Evolutionary conservation across 1,284 basidiomycete species (phyloP), one percentile per base, ranked within the genome.

Genomic region (Ganoderma sp.): DNA sequence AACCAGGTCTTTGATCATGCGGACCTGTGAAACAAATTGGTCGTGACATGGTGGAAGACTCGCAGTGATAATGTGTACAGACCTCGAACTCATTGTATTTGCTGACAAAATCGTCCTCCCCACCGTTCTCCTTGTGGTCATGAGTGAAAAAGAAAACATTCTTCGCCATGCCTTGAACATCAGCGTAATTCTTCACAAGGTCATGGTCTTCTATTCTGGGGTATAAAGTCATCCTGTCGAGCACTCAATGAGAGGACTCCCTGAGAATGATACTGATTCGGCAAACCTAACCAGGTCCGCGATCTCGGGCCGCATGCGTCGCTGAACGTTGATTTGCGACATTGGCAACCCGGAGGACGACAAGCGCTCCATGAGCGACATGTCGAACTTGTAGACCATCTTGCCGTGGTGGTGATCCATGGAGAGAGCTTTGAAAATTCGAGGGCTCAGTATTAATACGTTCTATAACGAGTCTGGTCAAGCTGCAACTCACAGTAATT

Each of bases 81-180:
- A 89, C 91, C 84, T 94, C 92, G 66, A 85, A 90, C 9, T 75
- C 77, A 71, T 93, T 93, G 75, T 81, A 87, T 73, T 89, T 92
- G 67, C 86, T 88, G 0, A 83, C 82, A 0, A 85, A 84, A 42
- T 92, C 89, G 52, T 76, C 89, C 15, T 88, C 87, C 9, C 73
- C 84, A 0, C 81, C 83, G 41, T 82, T 85, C 75, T 92, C 90
- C 56, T 73, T 76, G 74, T 90, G 80, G 5, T 73, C 76, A 71
- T 92, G 90, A 3, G 82, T 80, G 66, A 89, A 74, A 78, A 91
- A 90, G 76, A 87, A 90, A 0, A 90, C 78, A 65, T 89, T 84
- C 71, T 85, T 84, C 0, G 76, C 74, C 77, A 92, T 82, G 0
- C 90, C 90, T 25, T 82, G 81, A 25, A 92, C 85, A 19, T 80